Evolutionary conservation across 352 stramenopile species (phyloP).

Genomic region (Pythium volutum): DNA sequence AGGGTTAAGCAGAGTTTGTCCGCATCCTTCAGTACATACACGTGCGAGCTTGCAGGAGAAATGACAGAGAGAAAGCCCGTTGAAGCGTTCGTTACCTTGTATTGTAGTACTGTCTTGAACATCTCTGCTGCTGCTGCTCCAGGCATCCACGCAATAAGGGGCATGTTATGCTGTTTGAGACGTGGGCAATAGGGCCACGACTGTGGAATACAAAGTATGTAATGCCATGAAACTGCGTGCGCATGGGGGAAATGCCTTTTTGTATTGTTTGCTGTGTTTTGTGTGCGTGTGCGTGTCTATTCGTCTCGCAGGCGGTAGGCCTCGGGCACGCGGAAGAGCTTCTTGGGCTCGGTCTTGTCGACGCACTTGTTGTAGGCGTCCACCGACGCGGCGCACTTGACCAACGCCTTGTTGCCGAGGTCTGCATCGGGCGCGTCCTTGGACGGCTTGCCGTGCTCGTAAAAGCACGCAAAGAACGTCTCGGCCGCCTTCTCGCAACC

Average conservation of each 20-base stretch:
- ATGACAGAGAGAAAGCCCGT: conserved; percentile 10
- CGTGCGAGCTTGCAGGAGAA: conserved; percentile 3
- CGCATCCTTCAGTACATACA: conserved; percentile 7
- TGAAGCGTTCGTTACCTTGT: neutral
- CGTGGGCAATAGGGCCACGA: no score
- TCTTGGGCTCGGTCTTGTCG: conserved; percentile 56
- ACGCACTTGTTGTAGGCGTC: conserved; percentile 77
- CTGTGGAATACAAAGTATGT: no score
- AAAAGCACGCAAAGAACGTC: conserved; percentile 81
- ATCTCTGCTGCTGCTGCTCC: neutral
- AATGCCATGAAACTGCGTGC: no score
- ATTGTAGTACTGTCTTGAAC: neutral
- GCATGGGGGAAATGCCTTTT: neutral
- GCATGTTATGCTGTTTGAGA: no score
- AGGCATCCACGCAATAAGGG: neutral
- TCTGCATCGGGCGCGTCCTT: conserved; percentile 50
- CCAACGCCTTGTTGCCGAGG: conserved; percentile 63
- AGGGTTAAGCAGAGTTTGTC: conserved; percentile 42
- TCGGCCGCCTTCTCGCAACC: conserved; percentile 65
- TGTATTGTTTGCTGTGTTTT: neutral
- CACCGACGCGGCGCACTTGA: conserved; percentile 47
- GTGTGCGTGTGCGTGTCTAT: conserved; percentile 30
- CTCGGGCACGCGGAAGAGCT: conserved; percentile 80
- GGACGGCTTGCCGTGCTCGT: conserved; percentile 75
- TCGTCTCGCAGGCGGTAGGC: conserved; percentile 70